A percentile compares a stretch with the other conserved stretches of the same genome.
These are phyloP conservation scores for Leishmania major DNA, from an alignment of 208 protist species.

Conservation along the genomic window DNA sequence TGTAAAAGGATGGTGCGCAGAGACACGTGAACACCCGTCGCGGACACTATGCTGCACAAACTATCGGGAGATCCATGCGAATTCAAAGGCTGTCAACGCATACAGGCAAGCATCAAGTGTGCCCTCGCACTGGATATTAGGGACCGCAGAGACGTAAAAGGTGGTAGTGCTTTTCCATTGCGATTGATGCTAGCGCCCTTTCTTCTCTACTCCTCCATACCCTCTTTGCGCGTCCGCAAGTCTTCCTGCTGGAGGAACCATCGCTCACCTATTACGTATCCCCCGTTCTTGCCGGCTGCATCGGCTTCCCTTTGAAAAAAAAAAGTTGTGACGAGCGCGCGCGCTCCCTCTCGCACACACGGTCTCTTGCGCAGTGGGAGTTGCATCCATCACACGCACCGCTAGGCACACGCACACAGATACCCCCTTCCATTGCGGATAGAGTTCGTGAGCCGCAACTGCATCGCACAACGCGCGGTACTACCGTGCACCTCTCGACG, in stretches of 20 bases:
- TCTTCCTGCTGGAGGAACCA: neutral
- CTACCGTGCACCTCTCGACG: neutral
- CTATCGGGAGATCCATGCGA: neutral
- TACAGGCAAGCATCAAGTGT: neutral
- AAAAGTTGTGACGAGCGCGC: neutral
- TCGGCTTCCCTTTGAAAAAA: neutral
- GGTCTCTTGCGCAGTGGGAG: neutral
- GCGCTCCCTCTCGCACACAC: neutral
- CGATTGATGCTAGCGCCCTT: neutral
- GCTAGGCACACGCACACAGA: neutral
- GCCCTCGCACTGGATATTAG: neutral
- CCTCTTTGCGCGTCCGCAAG: neutral
- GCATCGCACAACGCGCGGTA: neutral
- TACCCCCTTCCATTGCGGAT: neutral
- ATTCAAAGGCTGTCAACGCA: neutral
- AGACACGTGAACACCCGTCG: neutral
- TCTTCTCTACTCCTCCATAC: neutral
- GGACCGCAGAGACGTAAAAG: neutral
- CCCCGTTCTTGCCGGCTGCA: too few species aligned
- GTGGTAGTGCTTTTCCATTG: neutral
- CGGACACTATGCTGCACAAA: neutral
- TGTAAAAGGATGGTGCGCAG: neutral
- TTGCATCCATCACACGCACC: neutral
- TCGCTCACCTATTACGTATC: neutral
- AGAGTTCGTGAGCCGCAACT: neutral